A percentile compares a stretch with the other conserved stretches of the same genome.
phyloP scores from a whole-genome alignment of 2,329 filamentous ascomycete genomes.

The Penicillium verrucosum region DNA sequence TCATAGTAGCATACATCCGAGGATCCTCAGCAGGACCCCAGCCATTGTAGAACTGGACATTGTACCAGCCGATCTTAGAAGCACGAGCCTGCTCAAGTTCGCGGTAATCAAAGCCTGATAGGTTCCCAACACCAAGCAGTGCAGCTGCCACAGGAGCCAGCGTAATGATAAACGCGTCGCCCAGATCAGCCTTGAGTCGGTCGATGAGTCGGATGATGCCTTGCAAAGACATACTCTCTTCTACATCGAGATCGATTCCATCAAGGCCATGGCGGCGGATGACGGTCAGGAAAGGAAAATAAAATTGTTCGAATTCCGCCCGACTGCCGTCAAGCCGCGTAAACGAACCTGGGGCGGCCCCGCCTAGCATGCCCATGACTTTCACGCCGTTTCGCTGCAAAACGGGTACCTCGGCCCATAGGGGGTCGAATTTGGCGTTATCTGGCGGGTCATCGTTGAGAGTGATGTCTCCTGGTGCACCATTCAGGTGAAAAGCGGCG shows the following conservation, averaged over 20 bases:
- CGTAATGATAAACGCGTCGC: constrained; percentile 67
- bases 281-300: constrained; percentile 64
- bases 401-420: constrained; percentile 75
- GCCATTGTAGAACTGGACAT: constrained; percentile 88
- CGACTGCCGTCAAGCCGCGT: constrained; percentile 56
- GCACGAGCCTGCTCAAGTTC: constrained; percentile 67
- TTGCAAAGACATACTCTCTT: constrained; percentile 68
- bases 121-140: constrained; percentile 57
- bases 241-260: constrained; percentile 74
- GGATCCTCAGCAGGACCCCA: constrained; percentile 67
- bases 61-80: constrained; percentile 75
- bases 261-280: constrained; percentile 62
- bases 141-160: constrained; percentile 79
- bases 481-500: constrained; percentile 80
- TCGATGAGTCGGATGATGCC: constrained; percentile 67
- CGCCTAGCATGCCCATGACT: constrained; percentile 82
- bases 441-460: constrained; percentile 76
- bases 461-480: constrained; percentile 62
- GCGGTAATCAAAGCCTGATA: constrained; percentile 80
- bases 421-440: constrained; percentile 63
- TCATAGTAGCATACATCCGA: constrained; percentile 42
- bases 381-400: constrained; percentile 72
- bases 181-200: constrained; percentile 54
- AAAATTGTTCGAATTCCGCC: constrained; percentile 68
- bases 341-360: constrained; percentile 74